Evolutionary conservation across 495 filamentous ascomycete genomes (phyloP).

Genomic region (Platismatia glauca): DNA sequence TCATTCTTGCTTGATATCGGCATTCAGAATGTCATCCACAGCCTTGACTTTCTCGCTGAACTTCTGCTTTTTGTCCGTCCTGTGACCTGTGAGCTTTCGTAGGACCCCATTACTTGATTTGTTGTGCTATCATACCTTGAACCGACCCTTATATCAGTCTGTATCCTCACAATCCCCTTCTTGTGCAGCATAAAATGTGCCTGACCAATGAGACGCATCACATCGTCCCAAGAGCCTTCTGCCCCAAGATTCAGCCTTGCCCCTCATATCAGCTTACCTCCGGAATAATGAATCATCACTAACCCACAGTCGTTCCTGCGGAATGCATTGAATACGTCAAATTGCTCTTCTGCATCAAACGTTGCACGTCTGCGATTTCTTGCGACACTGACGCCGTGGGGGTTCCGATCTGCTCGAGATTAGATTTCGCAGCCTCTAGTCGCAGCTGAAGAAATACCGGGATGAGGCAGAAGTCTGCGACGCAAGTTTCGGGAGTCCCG

Average conservation of each 20-base stretch:
- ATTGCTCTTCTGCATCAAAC: constrained; percentile 69
- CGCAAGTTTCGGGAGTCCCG: constrained; percentile 56
- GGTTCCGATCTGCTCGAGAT: constrained; percentile 60
- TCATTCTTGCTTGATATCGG: constrained; percentile 5
- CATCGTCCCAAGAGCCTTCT: constrained; percentile 90
- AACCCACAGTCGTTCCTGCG: constrained; percentile 85
- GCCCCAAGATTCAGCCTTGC: constrained; percentile 11
- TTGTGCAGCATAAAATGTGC: constrained; percentile 78
- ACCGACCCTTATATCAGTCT: constrained; percentile 82
- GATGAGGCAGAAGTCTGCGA: constrained; percentile 76
- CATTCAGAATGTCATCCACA: constrained; percentile 47
- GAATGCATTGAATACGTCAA: constrained; percentile 83
- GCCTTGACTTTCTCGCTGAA: constrained; percentile 59
- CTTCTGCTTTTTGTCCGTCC: constrained; percentile 61
- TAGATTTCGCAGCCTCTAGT: constrained; percentile 11
- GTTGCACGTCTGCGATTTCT: constrained; percentile 82
- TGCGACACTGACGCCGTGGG: constrained; percentile 70
- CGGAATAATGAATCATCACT: constrained; percentile 33
- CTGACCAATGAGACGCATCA: constrained; percentile 82
- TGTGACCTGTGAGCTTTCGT: constrained; percentile 24
- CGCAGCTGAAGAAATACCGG: constrained; percentile 44
- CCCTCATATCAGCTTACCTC: background rate
- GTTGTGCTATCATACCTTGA: constrained; percentile 50
- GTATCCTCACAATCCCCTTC: constrained; percentile 71
- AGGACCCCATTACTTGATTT: constrained; percentile 10